A percentile compares a stretch with the other conserved stretches of the same genome.
phyloP scores from a whole-genome alignment of 352 stramenopile genomes.

The Phytophthora nicotianae region DNA sequence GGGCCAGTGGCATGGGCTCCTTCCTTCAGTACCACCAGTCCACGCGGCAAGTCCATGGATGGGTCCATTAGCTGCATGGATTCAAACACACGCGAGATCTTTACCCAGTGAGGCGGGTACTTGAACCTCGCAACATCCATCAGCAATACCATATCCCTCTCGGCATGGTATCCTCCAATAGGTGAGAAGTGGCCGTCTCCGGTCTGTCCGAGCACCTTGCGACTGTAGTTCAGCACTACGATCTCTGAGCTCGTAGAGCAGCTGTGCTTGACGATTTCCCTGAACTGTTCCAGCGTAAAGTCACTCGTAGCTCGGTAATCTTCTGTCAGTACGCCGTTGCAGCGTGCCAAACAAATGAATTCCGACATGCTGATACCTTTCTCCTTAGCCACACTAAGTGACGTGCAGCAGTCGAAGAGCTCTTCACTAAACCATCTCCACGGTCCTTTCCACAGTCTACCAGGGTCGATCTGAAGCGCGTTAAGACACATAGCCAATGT shows the following conservation, averaged over 20 bases:
- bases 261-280: slow-evolving; percentile 72
- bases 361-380: slow-evolving; percentile 74
- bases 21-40: slow-evolving; percentile 26
- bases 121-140: slow-evolving; percentile 97
- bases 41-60: slow-evolving; percentile 51
- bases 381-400: slow-evolving; percentile 73
- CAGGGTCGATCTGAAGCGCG: slow-evolving; percentile 75
- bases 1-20: slow-evolving; percentile 43
- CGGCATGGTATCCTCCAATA: slow-evolving; percentile 93
- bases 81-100: slow-evolving; percentile 54
- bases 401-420: slow-evolving; percentile 82
- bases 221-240: slow-evolving; percentile 93
- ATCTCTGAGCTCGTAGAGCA: slow-evolving; percentile 81
- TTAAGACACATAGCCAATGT: slow-evolving; percentile 87
- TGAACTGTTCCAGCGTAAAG: slow-evolving; percentile 62
- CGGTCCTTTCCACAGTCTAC: slow-evolving; percentile 75
- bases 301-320: slow-evolving; percentile 44
- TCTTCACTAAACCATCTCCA: slow-evolving; percentile 89
- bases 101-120: slow-evolving; percentile 92
- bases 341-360: slow-evolving; percentile 74
- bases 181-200: slow-evolving; percentile 97
- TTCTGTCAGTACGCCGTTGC: slow-evolving; percentile 65
- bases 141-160: slow-evolving; percentile 93
- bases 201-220: slow-evolving; percentile 93
- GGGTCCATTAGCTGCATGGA: slow-evolving; percentile 58